phyloP scores from a whole-genome alignment of 129 eudicot species.

The Escallonia herrerae region DNA sequence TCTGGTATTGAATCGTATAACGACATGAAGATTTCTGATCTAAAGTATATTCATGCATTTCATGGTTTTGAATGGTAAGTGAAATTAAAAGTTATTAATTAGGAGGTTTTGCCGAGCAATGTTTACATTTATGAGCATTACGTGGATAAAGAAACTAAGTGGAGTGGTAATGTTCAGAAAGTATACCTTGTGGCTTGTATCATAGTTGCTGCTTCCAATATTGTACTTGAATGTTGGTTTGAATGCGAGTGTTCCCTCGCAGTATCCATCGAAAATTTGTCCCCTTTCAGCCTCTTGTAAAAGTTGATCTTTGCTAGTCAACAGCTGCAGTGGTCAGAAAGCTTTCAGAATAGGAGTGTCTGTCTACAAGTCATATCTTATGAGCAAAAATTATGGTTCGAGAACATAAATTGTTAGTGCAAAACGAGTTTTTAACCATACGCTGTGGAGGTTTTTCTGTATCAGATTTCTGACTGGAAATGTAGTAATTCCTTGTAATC shows the following conservation, averaged over 20 bases:
- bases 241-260: slow-evolving; percentile 39
- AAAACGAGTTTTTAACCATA: slow-evolving; percentile 7
- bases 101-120: background rate
- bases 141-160: no score
- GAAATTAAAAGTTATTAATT: no score
- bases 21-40: no score
- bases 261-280: slow-evolving; percentile 33
- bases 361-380: no score
- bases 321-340: slow-evolving; percentile 11
- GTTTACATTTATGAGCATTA: background rate
- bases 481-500: slow-evolving; percentile 31
- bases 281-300: slow-evolving; percentile 48
- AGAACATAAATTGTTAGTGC: no score
- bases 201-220: slow-evolving; percentile 37
- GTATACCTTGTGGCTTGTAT: slow-evolving; percentile 38
- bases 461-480: slow-evolving; percentile 39
- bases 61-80: no score
- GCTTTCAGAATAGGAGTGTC: no score
- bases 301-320: slow-evolving; percentile 34
- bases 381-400: no score
- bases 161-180: no score
- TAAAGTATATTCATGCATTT: no score
- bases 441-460: slow-evolving; percentile 20
- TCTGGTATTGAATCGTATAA: no score
- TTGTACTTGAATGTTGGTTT: slow-evolving; percentile 42